Percentiles rank a stretch among this genome's conserved stretches.
phyloP scores from a whole-genome alignment of 2,329 filamentous ascomycete species.

The Paecilomyces niveus region DNA sequence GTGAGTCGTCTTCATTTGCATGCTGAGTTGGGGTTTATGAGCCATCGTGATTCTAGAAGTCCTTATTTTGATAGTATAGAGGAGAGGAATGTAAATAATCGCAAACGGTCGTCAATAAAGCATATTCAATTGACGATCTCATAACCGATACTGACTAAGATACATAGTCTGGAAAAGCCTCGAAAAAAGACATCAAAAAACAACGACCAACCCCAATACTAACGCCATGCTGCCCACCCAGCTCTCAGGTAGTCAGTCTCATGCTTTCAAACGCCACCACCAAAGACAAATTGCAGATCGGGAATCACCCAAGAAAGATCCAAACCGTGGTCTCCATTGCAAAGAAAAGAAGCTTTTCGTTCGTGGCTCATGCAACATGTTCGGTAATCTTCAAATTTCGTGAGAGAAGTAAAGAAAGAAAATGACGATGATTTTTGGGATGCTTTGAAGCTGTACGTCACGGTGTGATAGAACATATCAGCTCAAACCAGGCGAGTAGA shows the following conservation, averaged over 20 bases:
- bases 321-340: slow-evolving; percentile 2
- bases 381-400: neutral
- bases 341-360: neutral
- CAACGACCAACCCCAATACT: neutral
- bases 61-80: too few relatives aligned
- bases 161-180: neutral
- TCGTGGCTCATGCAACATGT: neutral
- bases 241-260: neutral
- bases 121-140: neutral
- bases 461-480: neutral
- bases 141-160: neutral
- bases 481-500: neutral
- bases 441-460: neutral
- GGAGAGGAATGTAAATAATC: too few relatives aligned
- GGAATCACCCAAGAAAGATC: slow-evolving; percentile 1
- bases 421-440: neutral
- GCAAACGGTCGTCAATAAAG: neutral
- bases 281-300: neutral
- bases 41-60: too few relatives aligned
- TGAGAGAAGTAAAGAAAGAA: neutral
- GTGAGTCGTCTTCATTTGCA: too few relatives aligned
- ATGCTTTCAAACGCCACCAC: neutral
- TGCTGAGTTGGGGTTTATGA: too few relatives aligned
- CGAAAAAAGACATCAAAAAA: neutral
- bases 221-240: neutral